phyloP scores from a whole-genome alignment of 2,329 filamentous ascomycete genomes.

The Lecanicillium sp. region DNA sequence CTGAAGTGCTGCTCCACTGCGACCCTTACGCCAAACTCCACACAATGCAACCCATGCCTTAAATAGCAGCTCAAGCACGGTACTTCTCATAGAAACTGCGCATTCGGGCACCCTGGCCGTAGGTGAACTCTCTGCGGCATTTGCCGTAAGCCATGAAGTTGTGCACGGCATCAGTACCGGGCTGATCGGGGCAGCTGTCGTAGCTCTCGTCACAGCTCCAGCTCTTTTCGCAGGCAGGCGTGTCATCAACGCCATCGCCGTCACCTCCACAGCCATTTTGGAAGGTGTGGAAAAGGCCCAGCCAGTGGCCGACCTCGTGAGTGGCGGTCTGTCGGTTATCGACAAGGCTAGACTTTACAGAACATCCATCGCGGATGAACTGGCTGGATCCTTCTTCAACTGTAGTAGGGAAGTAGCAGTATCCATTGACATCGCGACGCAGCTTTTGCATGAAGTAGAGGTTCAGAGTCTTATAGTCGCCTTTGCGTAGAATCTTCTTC shows the following conservation, averaged over 20 bases:
- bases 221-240: conserved; percentile 15
- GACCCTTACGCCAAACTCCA: too few species aligned
- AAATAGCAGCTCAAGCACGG: conserved; percentile 1
- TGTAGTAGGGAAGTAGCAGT: conserved; percentile 35
- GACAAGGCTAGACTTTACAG: conserved; percentile 25
- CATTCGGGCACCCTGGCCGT: conserved; percentile 9
- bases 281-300: conserved; percentile 33
- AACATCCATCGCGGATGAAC: conserved; percentile 32
- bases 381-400: conserved; percentile 8
- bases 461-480: conserved; percentile 31
- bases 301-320: conserved; percentile 33
- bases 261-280: conserved; percentile 21
- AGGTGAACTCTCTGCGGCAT: conserved; percentile 9
- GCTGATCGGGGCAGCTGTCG: conserved; percentile 6
- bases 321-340: conserved; percentile 20
- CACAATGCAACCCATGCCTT: too few species aligned
- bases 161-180: conserved; percentile 9
- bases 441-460: conserved; percentile 21
- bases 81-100: conserved; percentile 5
- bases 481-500: conserved; percentile 38
- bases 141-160: conserved; percentile 11
- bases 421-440: conserved; percentile 21
- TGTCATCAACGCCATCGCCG: conserved; percentile 15
- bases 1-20: too few species aligned
- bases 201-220: conserved; percentile 5